These are phyloP conservation scores for Nakaseomyces nivariensis DNA, from an alignment of 1,139 yeast species.

Conservation along the genomic window DNA sequence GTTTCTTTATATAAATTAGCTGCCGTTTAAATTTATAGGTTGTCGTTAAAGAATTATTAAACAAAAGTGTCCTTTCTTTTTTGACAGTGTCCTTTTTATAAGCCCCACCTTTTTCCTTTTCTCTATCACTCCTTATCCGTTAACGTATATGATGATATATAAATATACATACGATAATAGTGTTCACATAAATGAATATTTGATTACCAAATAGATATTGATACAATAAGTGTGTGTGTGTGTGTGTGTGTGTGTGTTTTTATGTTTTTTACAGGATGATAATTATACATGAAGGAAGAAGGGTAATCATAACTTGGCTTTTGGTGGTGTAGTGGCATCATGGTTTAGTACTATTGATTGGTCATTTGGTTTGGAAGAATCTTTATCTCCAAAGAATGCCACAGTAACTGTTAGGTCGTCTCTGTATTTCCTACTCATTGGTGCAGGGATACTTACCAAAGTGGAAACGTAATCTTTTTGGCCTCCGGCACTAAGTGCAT, in stretches of 20 bases:
- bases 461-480: constrained; percentile 78
- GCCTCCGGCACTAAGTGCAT: constrained; percentile 86
- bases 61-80: too few species aligned
- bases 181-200: too few species aligned
- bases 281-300: too few species aligned
- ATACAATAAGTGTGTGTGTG: too few species aligned
- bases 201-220: too few species aligned
- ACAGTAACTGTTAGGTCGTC: constrained; percentile 96
- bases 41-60: too few species aligned
- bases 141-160: neutral
- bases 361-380: constrained; percentile 34
- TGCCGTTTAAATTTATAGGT: too few species aligned
- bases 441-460: constrained; percentile 87
- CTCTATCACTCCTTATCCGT: neutral
- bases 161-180: neutral
- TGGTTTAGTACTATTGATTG: constrained; percentile 47
- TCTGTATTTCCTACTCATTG: constrained; percentile 82
- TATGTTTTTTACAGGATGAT: too few species aligned
- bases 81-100: neutral
- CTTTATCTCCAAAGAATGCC: constrained; percentile 69
- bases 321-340: constrained; percentile 43
- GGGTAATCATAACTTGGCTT: constrained; percentile 38
- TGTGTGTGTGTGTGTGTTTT: too few species aligned
- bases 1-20: too few species aligned
- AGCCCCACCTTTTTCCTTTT: neutral